Conservation (phyloP, 2,329 filamentous ascomycete genomes). For the Pseudocercospora crystallina region DNA sequence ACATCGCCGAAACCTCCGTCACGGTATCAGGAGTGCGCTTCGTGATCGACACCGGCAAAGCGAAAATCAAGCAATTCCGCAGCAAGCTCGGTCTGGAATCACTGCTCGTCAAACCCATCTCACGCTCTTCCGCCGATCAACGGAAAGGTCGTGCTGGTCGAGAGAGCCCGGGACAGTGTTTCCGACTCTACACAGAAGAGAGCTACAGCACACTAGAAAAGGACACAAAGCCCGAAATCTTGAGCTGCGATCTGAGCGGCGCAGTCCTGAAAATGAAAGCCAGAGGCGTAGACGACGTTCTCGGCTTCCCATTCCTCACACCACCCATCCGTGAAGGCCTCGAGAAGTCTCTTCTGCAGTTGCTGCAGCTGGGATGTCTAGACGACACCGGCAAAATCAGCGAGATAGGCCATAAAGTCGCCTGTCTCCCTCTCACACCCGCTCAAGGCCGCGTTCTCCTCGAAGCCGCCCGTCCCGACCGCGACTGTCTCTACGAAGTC, state of each 20-base stretch:
- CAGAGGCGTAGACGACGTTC: slow-evolving; percentile 76
- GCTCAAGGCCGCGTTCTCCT: slow-evolving; percentile 79
- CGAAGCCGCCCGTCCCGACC: slow-evolving; percentile 68
- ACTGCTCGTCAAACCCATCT: slow-evolving; percentile 84
- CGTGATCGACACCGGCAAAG: slow-evolving; percentile 90
- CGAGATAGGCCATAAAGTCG: slow-evolving; percentile 70
- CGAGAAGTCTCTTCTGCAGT: slow-evolving; percentile 76
- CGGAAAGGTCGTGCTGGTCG: slow-evolving; percentile 87
- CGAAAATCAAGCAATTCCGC: slow-evolving; percentile 90
- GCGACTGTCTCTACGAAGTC: slow-evolving; percentile 73
- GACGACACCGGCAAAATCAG: slow-evolving; percentile 72
- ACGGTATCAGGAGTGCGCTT: slow-evolving; percentile 91
- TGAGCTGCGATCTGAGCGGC: slow-evolving; percentile 83
- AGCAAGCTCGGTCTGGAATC: slow-evolving; percentile 84
- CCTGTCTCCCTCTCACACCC: slow-evolving; percentile 78
- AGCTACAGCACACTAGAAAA: slow-evolving; percentile 70
- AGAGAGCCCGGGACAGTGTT: slow-evolving; percentile 88
- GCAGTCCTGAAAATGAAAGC: slow-evolving; percentile 93
- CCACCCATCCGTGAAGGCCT: slow-evolving; percentile 74
- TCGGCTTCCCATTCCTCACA: slow-evolving; percentile 82
- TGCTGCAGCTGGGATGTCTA: slow-evolving; percentile 76
- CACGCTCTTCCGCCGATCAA: slow-evolving; percentile 89
- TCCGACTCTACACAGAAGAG: slow-evolving; percentile 79
- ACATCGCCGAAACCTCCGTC: slow-evolving; percentile 98
- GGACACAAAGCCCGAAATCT: slow-evolving; percentile 80